phyloP scores from a whole-genome alignment of 352 stramenopile species.

The Phytophthora sojae region DNA sequence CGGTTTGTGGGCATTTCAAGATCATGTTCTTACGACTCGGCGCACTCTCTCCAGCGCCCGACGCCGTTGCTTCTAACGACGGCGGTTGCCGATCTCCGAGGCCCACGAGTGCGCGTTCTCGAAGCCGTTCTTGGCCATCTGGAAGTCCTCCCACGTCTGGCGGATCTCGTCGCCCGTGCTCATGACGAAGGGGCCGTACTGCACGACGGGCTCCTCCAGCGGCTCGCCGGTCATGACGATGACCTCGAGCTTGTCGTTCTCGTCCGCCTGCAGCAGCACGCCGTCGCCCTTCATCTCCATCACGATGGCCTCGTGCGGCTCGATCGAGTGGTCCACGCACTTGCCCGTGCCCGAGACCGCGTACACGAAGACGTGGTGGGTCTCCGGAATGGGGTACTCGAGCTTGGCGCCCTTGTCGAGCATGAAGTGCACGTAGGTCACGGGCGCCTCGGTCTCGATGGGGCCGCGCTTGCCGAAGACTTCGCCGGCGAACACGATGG shows the following conservation, averaged over 20 bases:
- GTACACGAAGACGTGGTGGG: slow-evolving; percentile 57
- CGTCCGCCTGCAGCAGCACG: slow-evolving; percentile 41
- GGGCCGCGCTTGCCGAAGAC: slow-evolving; percentile 49
- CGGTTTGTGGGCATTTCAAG: not conserved
- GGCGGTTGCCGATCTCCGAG: slow-evolving; percentile 58
- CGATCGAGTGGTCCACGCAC: slow-evolving; percentile 30
- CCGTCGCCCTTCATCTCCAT: slow-evolving; percentile 63
- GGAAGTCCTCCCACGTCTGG: slow-evolving; percentile 58
- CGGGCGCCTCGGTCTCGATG: slow-evolving; percentile 53
- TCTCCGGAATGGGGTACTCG: slow-evolving; percentile 50
- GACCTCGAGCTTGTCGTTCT: slow-evolving; percentile 50
- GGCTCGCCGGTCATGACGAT: slow-evolving; percentile 64
- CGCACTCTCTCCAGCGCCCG: not conserved
- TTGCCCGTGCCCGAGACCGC: slow-evolving; percentile 42
- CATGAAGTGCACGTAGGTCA: slow-evolving; percentile 65
- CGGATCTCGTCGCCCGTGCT: slow-evolving; percentile 59
- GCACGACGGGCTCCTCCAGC: slow-evolving; percentile 65
- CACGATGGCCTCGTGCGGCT: slow-evolving; percentile 58
- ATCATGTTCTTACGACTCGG: not conserved
- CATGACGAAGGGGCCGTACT: slow-evolving; percentile 86
- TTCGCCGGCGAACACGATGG: slow-evolving; percentile 62
- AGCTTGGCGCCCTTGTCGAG: slow-evolving; percentile 41
- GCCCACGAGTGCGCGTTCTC: slow-evolving; percentile 62
- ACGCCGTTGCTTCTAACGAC: slow-evolving; percentile 3
- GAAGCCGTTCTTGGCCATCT: slow-evolving; percentile 67